A percentile compares a stretch with the other conserved stretches of the same genome.
phyloP scores from a whole-genome alignment of 148 eudicot species.

The Persicaria tinctoria region DNA sequence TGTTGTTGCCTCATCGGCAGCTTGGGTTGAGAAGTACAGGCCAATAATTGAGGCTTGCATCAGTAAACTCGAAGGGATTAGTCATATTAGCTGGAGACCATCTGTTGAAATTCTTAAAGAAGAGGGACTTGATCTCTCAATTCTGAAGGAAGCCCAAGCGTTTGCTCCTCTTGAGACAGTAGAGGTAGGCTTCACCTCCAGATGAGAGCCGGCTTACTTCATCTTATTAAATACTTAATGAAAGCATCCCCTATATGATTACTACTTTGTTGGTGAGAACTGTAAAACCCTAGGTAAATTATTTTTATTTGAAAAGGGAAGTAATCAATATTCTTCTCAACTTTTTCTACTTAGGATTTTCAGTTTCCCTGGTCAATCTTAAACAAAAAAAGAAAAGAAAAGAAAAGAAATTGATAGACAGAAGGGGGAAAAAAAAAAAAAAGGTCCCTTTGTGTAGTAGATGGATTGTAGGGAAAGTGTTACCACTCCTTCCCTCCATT shows the following conservation, averaged over 20 bases:
- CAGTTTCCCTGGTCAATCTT: neutral
- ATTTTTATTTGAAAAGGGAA: too few relatives aligned
- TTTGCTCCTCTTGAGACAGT: conserved; percentile 29
- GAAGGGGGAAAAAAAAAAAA: neutral
- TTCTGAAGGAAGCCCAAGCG: conserved; percentile 22
- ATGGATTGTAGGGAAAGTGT: neutral
- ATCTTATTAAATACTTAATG: neutral
- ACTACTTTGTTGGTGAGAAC: neutral
- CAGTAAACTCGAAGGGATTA: conserved; percentile 36
- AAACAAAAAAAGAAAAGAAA: neutral
- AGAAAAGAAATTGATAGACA: too few relatives aligned
- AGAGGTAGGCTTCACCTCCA: conserved; percentile 37
- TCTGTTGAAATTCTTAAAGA: conserved; percentile 78
- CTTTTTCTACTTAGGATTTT: neutral
- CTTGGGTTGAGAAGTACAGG: conserved; percentile 90
- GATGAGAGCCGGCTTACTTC: neutral
- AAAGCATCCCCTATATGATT: neutral
- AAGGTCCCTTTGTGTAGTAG: neutral
- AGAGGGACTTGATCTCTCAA: conserved; percentile 63
- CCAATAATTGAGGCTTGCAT: conserved; percentile 52
- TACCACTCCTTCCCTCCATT: neutral
- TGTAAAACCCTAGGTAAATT: too few relatives aligned
- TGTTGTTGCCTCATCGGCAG: conserved; percentile 95
- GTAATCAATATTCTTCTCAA: too few relatives aligned
- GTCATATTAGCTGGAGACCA: conserved; percentile 71